Conservation (phyloP, 2,329 filamentous ascomycete species). For the Clarireedia paspali region DNA sequence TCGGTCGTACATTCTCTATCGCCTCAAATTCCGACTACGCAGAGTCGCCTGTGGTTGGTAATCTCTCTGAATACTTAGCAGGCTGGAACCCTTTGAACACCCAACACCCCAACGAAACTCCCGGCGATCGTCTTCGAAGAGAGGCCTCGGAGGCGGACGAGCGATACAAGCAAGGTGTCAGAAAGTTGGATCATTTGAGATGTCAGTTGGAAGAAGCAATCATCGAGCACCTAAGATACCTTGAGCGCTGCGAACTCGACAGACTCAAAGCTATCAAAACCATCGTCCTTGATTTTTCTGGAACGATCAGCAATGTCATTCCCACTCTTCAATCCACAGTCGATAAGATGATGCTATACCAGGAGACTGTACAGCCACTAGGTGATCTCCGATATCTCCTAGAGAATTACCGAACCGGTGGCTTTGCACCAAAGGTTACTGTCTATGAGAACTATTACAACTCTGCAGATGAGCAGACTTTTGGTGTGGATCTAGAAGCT, state of each 20-base stretch:
- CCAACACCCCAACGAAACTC: constrained; percentile 87
- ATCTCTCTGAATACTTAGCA: constrained; percentile 80
- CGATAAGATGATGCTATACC: constrained; percentile 98
- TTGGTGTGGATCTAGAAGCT: constrained; percentile 95
- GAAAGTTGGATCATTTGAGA: constrained; percentile 79
- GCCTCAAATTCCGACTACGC: constrained; percentile 48
- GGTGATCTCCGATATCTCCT: constrained; percentile 88
- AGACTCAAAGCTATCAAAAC: constrained; percentile 97
- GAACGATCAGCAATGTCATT: constrained; percentile 95
- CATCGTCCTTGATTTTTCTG: constrained; percentile 94
- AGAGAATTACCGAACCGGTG: constrained; percentile 94
- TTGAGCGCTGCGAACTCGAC: constrained; percentile 95
- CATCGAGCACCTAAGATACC: constrained; percentile 84
- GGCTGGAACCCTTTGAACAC: constrained; percentile 93
- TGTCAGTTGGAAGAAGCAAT: constrained; percentile 96
- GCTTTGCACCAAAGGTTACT: constrained; percentile 81
- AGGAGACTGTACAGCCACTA: constrained; percentile 93
- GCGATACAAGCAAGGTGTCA: constrained; percentile 80
- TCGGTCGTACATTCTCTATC: constrained; percentile 69
- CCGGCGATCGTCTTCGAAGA: constrained; percentile 73
- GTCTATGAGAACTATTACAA: constrained; percentile 99
- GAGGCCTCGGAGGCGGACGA: constrained; percentile 89
- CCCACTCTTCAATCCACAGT: constrained; percentile 92
- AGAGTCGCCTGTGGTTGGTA: constrained; percentile 77
- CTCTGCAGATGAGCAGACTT: constrained; percentile 93